A percentile compares a stretch with the other conserved stretches of the same genome.
Evolutionary conservation across 2,329 filamentous ascomycete genomes (phyloP).

Genomic region (Penicillium sp.): DNA sequence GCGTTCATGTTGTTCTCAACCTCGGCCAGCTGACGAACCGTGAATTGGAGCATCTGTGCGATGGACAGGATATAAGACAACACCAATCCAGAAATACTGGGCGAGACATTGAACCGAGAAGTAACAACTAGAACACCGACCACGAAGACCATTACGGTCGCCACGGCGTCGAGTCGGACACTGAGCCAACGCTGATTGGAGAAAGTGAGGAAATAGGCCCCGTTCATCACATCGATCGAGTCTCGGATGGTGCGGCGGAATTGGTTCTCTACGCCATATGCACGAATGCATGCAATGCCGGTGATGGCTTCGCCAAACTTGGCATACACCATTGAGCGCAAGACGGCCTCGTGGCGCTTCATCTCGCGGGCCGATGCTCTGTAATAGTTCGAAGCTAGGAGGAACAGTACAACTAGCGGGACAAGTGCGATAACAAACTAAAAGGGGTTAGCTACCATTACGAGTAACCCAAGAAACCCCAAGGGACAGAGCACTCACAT

Average conservation of each 20-base stretch:
- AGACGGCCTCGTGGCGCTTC: slow-evolving; percentile 87
- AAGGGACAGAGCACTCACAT: slow-evolving; percentile 42
- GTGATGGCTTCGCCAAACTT: slow-evolving; percentile 87
- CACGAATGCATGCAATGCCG: slow-evolving; percentile 74
- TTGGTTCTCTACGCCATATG: slow-evolving; percentile 76
- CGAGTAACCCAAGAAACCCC: not conserved
- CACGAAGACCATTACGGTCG: slow-evolving; percentile 79
- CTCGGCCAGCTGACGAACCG: slow-evolving; percentile 87
- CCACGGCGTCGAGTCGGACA: slow-evolving; percentile 78
- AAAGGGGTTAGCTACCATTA: slow-evolving; percentile 1
- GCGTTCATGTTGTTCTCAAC: slow-evolving; percentile 99
- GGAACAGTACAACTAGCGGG: slow-evolving; percentile 71
- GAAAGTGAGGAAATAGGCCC: slow-evolving; percentile 91
- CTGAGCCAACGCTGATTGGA: slow-evolving; percentile 94
- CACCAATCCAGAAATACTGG: slow-evolving; percentile 82
- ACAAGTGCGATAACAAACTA: slow-evolving; percentile 67
- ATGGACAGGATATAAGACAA: slow-evolving; percentile 91
- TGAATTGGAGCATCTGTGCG: slow-evolving; percentile 94
- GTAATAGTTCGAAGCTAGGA: slow-evolving; percentile 84
- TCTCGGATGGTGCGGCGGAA: slow-evolving; percentile 69
- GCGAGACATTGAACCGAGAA: slow-evolving; percentile 78
- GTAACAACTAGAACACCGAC: slow-evolving; percentile 90
- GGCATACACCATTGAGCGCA: slow-evolving; percentile 84
- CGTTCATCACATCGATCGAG: slow-evolving; percentile 86
- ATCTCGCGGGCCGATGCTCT: slow-evolving; percentile 87